Base-by-base conservation (phyloP, 441 rosid genomes). In the Aleurites moluccanus region DNA sequence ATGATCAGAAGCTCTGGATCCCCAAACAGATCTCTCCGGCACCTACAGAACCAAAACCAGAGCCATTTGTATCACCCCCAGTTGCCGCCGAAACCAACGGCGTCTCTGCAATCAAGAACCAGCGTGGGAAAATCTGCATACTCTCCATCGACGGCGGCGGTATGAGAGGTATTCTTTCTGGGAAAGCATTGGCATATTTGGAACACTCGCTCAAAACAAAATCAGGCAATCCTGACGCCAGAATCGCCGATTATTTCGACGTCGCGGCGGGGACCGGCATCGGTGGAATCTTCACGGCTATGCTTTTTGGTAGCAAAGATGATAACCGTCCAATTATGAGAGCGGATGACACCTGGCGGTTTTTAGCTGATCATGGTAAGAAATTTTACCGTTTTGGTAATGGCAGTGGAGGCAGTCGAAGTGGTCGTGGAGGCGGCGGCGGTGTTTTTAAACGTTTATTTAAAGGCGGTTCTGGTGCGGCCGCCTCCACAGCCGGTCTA, bases 291-390 rank as follows among this genome's bases (percentile, higher is more conserved):
- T 91, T 90, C 87, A 86, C 97, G 70, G 85, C 98, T 68, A 92
- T 95, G 98, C 85, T 95, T 1, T 91, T 95, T 81, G 92, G 84
- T 53, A 83, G 94, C 42, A 89, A 83, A 77, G 97, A 92, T 70
- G 84, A 84, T 27, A 73, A 63, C 80, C 89, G 94, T 38, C 99
- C 99, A 28, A 83, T 90, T 72, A 86, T 83, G 75, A 73, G 70
- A 9, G 98, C 98, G 2, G 98, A 90, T 60, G 99, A 92, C 38
- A 92, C 99, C 42, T 92, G 98, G 97, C 83, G 77, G 84, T 86
- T 95, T 77, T 77, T 95, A 3, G 92, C 90, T 6, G 91, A 90
- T 40, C 88, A 91, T 44, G 93, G 92, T 14, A 89, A 81, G 78
- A 82, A 80, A 79, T 73, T 94, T 30, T 90, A 87, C 86, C 85